These are phyloP conservation scores for Ustilago nuda DNA, from an alignment of 1,284 basidiomycete genomes.

Conservation along the genomic window DNA sequence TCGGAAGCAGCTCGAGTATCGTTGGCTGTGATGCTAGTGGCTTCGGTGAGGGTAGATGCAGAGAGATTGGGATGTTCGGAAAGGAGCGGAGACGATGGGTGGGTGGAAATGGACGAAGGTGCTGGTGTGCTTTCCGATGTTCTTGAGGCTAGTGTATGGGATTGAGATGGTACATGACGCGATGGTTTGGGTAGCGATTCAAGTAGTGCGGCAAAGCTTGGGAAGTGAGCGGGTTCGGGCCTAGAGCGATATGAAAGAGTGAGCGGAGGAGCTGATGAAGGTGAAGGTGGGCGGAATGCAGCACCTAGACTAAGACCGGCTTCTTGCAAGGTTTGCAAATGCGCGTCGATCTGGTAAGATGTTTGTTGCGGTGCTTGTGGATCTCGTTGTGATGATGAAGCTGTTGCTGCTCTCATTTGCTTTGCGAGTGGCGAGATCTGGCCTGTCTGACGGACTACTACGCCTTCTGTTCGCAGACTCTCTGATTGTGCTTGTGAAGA, in stretches of 20 bases:
- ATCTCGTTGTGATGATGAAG: conserved; percentile 3
- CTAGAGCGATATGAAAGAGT: conserved; percentile 50
- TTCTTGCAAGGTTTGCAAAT: conserved; percentile 25
- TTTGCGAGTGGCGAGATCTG: conserved; percentile 22
- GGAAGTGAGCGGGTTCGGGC: conserved; percentile 25
- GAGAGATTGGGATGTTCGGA: conserved; percentile 41
- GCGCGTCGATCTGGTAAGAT: conserved; percentile 11
- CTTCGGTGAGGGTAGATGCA: conserved; percentile 45
- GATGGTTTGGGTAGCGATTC: conserved; percentile 22
- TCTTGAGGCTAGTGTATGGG: neutral
- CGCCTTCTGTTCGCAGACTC: neutral
- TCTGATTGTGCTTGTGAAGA: neutral
- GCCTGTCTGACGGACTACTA: conserved; percentile 13
- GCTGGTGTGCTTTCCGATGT: conserved; percentile 31
- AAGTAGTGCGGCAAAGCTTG: conserved; percentile 33
- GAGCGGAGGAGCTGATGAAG: conserved; percentile 42
- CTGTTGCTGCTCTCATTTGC: conserved; percentile 24
- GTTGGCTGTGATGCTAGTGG: conserved; percentile 33
- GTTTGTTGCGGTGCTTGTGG: neutral
- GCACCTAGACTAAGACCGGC: conserved; percentile 14
- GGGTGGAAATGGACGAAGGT: conserved; percentile 42
- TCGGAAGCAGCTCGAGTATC: neutral
- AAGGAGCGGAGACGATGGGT: conserved; percentile 35
- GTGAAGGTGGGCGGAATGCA: conserved; percentile 45
- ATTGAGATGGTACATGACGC: neutral